Evolutionary conservation across 1,284 basidiomycete genomes (phyloP).

Genomic region (Rhodotorula sp.): DNA sequence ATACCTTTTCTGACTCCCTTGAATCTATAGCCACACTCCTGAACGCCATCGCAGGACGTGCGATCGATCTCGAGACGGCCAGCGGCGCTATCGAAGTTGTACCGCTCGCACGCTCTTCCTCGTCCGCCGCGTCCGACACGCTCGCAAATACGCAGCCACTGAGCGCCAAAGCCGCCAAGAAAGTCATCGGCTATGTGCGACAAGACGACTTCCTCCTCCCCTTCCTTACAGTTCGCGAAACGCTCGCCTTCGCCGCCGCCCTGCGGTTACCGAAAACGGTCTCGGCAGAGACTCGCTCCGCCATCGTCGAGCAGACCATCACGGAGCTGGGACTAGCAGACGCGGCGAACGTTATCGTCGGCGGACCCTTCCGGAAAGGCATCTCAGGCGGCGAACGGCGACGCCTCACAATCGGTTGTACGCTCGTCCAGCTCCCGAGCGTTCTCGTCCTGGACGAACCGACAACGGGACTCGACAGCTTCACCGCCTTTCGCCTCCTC

Average conservation of each 20-base stretch:
- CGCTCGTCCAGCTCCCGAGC: conserved; percentile 65
- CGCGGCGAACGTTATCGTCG: conserved; percentile 56
- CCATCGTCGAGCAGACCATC: conserved; percentile 58
- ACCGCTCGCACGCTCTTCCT: not conserved
- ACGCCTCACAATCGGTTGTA: conserved; percentile 77
- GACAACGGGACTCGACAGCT: conserved; percentile 58
- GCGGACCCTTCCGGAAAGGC: conserved; percentile 56
- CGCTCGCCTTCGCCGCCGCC: conserved; percentile 55
- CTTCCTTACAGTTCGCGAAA: conserved; percentile 51
- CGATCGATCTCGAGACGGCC: conserved; percentile 19
- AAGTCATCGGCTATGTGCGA: conserved; percentile 36
- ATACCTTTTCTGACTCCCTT: too few relatives aligned
- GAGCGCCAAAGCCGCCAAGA: not conserved
- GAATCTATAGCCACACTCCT: conserved; percentile 16
- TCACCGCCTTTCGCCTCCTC: conserved; percentile 56
- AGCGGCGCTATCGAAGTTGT: conserved; percentile 17
- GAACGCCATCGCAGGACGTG: conserved; percentile 24
- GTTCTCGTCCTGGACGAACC: conserved; percentile 80
- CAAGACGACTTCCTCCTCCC: conserved; percentile 39
- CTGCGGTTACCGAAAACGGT: conserved; percentile 55
- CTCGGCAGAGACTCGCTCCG: conserved; percentile 45
- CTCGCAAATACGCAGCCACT: not conserved
- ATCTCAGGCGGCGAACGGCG: conserved; percentile 81
- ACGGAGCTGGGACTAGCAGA: conserved; percentile 57
- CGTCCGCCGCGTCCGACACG: not conserved